Evolutionary conservation across 2,329 filamentous ascomycete species (phyloP).

Genomic region (Penicillium vulpinum): DNA sequence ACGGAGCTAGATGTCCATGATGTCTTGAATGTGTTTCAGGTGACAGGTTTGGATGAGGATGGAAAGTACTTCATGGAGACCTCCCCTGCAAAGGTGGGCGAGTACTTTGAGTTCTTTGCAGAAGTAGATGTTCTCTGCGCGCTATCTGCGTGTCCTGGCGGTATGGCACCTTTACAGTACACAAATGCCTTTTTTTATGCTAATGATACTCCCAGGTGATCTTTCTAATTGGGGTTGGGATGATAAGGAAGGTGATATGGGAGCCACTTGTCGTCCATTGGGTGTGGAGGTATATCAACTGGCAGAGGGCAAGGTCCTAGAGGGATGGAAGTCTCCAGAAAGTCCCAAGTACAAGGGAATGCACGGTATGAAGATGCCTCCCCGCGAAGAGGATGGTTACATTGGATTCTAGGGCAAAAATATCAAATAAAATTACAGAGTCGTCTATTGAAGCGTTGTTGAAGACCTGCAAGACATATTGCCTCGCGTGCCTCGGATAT

Average conservation of each 20-base stretch:
- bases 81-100: constrained; percentile 48
- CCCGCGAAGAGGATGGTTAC: constrained; percentile 33
- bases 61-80: constrained; percentile 73
- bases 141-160: constrained; percentile 71
- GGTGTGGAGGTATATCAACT: constrained; percentile 72
- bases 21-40: constrained; percentile 83
- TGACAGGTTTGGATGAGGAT: constrained; percentile 71
- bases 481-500: background rate
- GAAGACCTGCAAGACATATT: background rate
- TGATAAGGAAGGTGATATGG: constrained; percentile 57
- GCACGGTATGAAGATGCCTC: constrained; percentile 63
- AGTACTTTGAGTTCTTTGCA: constrained; percentile 73
- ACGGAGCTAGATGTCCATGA: constrained; percentile 77
- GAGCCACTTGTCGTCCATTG: constrained; percentile 71
- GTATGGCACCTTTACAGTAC: constrained; percentile 22
- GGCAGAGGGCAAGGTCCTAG: constrained; percentile 54
- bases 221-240: constrained; percentile 81
- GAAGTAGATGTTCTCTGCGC: constrained; percentile 73
- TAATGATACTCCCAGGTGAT: constrained; percentile 54
- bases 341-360: constrained; percentile 62
- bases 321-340: constrained; percentile 64
- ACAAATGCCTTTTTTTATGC: constrained; percentile 1
- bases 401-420: constrained; percentile 24
- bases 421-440: background rate
- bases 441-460: background rate